Base-by-base conservation (phyloP, 2,329 filamentous ascomycete genomes). In the Bipolaris gigantea region DNA sequence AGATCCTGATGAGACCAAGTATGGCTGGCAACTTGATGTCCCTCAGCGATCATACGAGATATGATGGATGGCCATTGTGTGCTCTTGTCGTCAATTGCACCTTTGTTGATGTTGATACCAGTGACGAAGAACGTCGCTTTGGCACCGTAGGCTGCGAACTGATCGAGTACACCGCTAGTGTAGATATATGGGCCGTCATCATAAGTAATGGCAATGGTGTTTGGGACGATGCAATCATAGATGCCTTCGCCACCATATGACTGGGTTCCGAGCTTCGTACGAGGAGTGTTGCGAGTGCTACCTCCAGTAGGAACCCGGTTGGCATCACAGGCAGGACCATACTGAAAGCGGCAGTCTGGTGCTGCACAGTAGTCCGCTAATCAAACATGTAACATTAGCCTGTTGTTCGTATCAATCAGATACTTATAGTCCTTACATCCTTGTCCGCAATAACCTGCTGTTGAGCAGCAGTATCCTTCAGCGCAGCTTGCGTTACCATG, bases 81-180 rank as follows among this genome's bases (percentile, higher is more conserved):
- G 9, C 53, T 53, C 55, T 82, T 75, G 57, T 85, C 53, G 43
- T 61, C 83, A 59, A 85, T 85, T 55, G 76, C 70, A 35, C 82
- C 81, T 69, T 84, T 84, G 53, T 76, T 77, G 13, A 80, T 73
- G 68, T 83, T 84, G 68, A 77, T 82, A 9, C 82, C 82, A 5
- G 81, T 85, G 52, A 88, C 76, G 67, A 88, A 89, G 72, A 89
- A 89, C 0, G 87, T 89, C 0, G 85, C 86, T 59, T 83, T 86
- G 21, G 83, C 84, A n/a, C 79, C 74, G 59, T 86, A 55, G 8
- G 43, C 83, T 16, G 73, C 75, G 25, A 89, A 77, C 49, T 85
- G 76, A 63, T 88, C 81, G 7, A 89, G 77, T 7, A 89, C 78
- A 50, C 83, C 79, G 30, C 75, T 74, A 0, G 86, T 89, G 69